Conservation (phyloP, 1,284 basidiomycete genomes). For the Melampsora larici-populina region DNA sequence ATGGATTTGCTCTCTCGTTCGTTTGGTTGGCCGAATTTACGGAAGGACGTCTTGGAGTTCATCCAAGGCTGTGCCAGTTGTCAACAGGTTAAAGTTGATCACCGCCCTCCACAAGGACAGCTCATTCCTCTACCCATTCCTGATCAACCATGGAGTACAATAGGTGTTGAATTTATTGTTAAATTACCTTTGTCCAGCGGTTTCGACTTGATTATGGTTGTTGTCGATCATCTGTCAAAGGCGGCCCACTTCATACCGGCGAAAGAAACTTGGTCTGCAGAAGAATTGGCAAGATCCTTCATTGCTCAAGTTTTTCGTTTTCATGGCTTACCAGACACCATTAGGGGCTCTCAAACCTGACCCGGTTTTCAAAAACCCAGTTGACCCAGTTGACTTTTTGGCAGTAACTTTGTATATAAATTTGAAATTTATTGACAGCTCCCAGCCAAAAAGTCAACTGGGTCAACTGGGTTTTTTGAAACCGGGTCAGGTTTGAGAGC, state of each 20-base stretch:
- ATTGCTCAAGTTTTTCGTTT: background rate
- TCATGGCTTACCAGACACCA: slow-evolving; percentile 1
- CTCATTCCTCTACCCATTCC: slow-evolving; percentile 54
- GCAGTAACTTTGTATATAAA: too few relatives aligned
- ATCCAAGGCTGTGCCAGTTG: slow-evolving; percentile 11
- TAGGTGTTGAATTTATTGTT: slow-evolving; percentile 59
- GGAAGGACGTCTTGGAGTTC: background rate
- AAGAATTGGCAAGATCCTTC: background rate
- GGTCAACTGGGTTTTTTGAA: too few relatives aligned
- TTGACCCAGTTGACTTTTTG: too few relatives aligned
- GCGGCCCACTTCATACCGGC: slow-evolving; percentile 52
- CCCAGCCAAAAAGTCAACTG: too few relatives aligned
- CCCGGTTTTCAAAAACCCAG: too few relatives aligned
- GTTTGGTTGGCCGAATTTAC: slow-evolving; percentile 2
- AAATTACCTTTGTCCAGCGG: slow-evolving; percentile 55
- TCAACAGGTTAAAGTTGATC: background rate
- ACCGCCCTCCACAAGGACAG: slow-evolving; percentile 48
- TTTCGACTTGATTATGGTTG: slow-evolving; percentile 56
- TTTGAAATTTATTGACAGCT: too few relatives aligned
- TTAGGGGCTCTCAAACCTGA: too few relatives aligned
- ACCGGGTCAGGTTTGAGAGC: too few relatives aligned
- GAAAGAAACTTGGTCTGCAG: background rate
- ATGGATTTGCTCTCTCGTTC: background rate
- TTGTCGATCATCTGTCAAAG: too few relatives aligned
- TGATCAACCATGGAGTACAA: slow-evolving; percentile 54